These are phyloP conservation scores for Saturnispora zaruensis DNA, from an alignment of 805 yeast genomes.

Conservation along the genomic window DNA sequence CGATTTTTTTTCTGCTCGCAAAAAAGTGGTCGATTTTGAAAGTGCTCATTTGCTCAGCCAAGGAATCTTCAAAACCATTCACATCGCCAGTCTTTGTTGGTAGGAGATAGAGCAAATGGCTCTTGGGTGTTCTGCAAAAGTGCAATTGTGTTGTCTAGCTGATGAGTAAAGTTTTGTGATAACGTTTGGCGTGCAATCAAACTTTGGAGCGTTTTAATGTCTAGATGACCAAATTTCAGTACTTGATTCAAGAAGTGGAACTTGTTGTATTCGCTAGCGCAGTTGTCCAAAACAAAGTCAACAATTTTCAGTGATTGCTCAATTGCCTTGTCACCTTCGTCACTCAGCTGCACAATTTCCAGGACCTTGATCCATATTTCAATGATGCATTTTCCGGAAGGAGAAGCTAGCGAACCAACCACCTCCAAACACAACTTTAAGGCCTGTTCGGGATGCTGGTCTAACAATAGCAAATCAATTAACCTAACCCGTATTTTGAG, in stretches of 20 bases:
- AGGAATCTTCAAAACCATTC: neutral
- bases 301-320: slow-evolving; percentile 1
- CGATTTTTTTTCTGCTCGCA: neutral
- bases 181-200: neutral
- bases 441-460: slow-evolving; percentile 32
- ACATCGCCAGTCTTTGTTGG: neutral
- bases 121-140: neutral
- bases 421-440: slow-evolving; percentile 25
- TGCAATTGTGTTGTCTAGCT: neutral
- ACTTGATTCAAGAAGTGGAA: neutral
- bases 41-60: neutral
- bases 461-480: slow-evolving; percentile 36
- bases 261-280: neutral
- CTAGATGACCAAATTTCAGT: neutral
- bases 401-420: slow-evolving; percentile 25
- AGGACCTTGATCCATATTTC: slow-evolving; percentile 29
- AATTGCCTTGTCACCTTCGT: slow-evolving; percentile 9
- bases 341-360: slow-evolving; percentile 29
- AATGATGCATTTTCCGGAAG: slow-evolving; percentile 28
- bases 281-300: neutral
- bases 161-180: neutral
- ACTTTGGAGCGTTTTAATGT: neutral
- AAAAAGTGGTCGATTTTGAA: neutral
- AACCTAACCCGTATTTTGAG: slow-evolving; percentile 31
- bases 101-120: neutral